A percentile compares a stretch with the other conserved stretches of the same genome.
Conservation (phyloP, 768 basidiomycete genomes). For the Mycena amicta region DNA sequence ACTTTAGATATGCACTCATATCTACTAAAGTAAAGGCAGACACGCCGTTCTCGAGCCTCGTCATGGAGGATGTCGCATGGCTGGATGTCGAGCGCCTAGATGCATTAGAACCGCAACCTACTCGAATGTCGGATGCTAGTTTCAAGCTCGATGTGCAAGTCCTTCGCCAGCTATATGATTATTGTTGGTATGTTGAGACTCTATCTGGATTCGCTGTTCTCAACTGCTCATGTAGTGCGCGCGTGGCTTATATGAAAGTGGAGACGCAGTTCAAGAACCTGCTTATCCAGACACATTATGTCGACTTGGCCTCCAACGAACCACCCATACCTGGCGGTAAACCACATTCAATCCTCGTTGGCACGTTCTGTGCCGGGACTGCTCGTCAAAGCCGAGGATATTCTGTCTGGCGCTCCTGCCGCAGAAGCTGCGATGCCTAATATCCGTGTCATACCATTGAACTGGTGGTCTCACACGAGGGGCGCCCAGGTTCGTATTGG, state of each 20-base stretch:
- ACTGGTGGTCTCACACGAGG: conserved; percentile 84
- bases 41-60: conserved; percentile 59
- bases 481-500: conserved; percentile 53
- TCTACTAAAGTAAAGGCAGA: conserved; percentile 58
- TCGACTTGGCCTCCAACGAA: conserved; percentile 56
- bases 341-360: conserved; percentile 69
- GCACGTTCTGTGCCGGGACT: conserved; percentile 80
- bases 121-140: conserved; percentile 31
- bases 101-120: conserved; percentile 28
- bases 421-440: conserved; percentile 93
- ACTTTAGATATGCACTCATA: conserved; percentile 82
- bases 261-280: conserved; percentile 86
- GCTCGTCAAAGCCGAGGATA: conserved; percentile 79
- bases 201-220: background rate
- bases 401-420: conserved; percentile 81
- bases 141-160: conserved; percentile 76
- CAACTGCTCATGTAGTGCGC: conserved; percentile 56
- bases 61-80: conserved; percentile 81
- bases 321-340: conserved; percentile 47
- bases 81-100: conserved; percentile 71
- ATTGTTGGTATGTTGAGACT: conserved; percentile 67
- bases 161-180: conserved; percentile 79
- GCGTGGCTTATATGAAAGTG: conserved; percentile 87
- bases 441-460: conserved; percentile 83
- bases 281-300: conserved; percentile 74